Evolutionary conservation across 2,329 filamentous ascomycete species (phyloP).

Genomic region (Xylaria sp.): DNA sequence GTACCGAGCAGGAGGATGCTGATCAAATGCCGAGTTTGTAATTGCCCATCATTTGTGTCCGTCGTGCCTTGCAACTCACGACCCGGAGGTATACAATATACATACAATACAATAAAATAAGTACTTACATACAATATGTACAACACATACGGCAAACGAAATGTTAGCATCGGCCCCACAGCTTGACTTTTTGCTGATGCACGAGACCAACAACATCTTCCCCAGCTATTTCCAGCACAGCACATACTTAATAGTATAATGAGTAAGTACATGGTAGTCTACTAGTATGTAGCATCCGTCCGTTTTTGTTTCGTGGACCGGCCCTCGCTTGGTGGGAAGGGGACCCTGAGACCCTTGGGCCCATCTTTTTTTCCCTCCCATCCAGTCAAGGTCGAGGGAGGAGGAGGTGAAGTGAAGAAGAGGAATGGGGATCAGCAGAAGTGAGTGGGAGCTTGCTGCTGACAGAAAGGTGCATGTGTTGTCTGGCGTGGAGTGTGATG

Average conservation of each 20-base stretch:
- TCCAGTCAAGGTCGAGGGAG: background rate
- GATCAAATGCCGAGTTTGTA: background rate
- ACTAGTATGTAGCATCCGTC: too few relatives aligned
- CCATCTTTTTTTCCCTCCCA: conserved; percentile 1
- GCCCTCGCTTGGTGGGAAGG: background rate
- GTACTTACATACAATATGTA: too few relatives aligned
- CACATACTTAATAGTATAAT: too few relatives aligned
- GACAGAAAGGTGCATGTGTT: background rate
- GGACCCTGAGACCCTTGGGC: conserved; percentile 18
- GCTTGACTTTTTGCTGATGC: background rate
- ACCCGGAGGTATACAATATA: too few relatives aligned
- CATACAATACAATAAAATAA: background rate
- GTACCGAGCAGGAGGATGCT: background rate
- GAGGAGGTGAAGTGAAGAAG: background rate
- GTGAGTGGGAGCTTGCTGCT: background rate
- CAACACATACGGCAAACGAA: background rate
- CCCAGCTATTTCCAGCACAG: too few relatives aligned
- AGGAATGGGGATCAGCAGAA: background rate
- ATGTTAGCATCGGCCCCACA: conserved; percentile 1
- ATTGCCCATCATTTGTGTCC: too few relatives aligned
- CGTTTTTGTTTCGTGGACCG: background rate
- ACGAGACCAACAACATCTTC: too few relatives aligned
- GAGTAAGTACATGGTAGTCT: too few relatives aligned
- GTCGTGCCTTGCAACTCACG: too few relatives aligned
- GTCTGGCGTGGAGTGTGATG: background rate